Conservation (phyloP, 352 stramenopile species). For the Globisporangium splendens region DNA sequence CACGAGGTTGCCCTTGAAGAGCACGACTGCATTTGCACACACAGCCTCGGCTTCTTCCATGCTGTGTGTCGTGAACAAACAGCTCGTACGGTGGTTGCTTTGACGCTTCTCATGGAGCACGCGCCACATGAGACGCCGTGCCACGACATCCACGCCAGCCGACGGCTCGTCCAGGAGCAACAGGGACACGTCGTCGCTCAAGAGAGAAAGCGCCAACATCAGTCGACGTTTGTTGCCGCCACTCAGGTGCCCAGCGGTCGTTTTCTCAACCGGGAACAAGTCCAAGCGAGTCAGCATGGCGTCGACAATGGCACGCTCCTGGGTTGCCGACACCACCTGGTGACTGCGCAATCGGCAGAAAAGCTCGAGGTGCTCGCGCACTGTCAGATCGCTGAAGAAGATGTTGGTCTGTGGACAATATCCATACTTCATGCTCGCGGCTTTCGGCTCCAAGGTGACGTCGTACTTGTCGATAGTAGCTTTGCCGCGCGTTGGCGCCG, state of each 20-base stretch:
- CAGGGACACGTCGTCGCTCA: slow-evolving; percentile 61
- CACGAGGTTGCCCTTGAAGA: slow-evolving; percentile 68
- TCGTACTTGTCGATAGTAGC: slow-evolving; percentile 57
- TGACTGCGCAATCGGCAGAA: slow-evolving; percentile 56
- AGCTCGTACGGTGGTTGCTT: slow-evolving; percentile 44
- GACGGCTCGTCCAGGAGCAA: slow-evolving; percentile 82
- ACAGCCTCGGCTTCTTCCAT: slow-evolving; percentile 85
- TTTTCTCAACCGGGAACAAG: slow-evolving; percentile 59
- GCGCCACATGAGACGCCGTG: slow-evolving; percentile 76
- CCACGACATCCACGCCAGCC: slow-evolving; percentile 76
- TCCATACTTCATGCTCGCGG: slow-evolving; percentile 53
- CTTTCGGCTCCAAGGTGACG: slow-evolving; percentile 50
- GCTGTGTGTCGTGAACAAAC: slow-evolving; percentile 82
- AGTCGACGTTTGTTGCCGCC: slow-evolving; percentile 79
- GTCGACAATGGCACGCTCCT: slow-evolving; percentile 34
- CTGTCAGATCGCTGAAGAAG: slow-evolving; percentile 67
- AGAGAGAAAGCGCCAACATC: slow-evolving; percentile 70
- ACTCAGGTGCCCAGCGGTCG: slow-evolving; percentile 56
- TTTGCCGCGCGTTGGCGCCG: slow-evolving; percentile 65
- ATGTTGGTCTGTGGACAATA: slow-evolving; percentile 82
- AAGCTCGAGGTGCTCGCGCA: slow-evolving; percentile 72
- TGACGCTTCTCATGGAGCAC: slow-evolving; percentile 61
- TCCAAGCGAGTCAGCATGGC: slow-evolving; percentile 49
- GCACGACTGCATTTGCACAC: slow-evolving; percentile 75
- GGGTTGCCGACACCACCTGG: slow-evolving; percentile 14